These are phyloP conservation scores for Aegilops speltoides DNA, from an alignment of 176 grass and related monocot species.

Conservation along the genomic window DNA sequence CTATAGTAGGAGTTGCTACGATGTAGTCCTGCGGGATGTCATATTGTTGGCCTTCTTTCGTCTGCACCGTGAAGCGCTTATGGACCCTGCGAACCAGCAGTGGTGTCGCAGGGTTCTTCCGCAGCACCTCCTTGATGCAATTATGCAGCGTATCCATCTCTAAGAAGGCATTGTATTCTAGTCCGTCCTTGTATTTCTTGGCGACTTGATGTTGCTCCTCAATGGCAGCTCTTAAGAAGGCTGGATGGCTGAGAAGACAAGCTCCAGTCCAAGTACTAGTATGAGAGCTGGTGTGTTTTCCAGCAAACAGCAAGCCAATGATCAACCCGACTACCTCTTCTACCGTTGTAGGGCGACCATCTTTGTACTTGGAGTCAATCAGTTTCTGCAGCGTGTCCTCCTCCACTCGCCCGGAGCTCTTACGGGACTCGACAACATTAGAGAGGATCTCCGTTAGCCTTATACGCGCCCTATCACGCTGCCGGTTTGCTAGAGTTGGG, in stretches of 20 bases:
- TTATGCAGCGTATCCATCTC: neutral
- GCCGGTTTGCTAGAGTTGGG: constrained; percentile 19
- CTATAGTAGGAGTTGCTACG: neutral
- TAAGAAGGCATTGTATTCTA: neutral
- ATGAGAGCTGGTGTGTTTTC: constrained; percentile 35
- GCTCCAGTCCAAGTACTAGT: constrained; percentile 43
- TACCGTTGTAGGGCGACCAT: constrained; percentile 33
- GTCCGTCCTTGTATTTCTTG: constrained; percentile 13
- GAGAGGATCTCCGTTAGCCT: constrained; percentile 39
- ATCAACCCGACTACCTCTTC: constrained; percentile 29
- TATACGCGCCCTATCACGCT: constrained; percentile 25
- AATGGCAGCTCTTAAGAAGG: constrained; percentile 10
- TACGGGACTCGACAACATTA: constrained; percentile 42
- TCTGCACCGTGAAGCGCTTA: neutral
- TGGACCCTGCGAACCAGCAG: neutral
- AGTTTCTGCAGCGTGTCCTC: constrained; percentile 21
- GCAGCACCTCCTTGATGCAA: neutral
- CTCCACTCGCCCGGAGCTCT: neutral
- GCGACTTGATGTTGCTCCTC: constrained; percentile 42
- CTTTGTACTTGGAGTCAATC: constrained; percentile 46
- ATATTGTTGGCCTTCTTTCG: neutral
- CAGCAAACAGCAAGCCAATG: constrained; percentile 34
- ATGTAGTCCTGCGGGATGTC: neutral
- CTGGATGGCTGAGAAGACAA: constrained; percentile 24
- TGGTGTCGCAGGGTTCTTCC: neutral